Conservation (phyloP, 345 rosid genomes). For the Rhizophora mangle region DNA sequence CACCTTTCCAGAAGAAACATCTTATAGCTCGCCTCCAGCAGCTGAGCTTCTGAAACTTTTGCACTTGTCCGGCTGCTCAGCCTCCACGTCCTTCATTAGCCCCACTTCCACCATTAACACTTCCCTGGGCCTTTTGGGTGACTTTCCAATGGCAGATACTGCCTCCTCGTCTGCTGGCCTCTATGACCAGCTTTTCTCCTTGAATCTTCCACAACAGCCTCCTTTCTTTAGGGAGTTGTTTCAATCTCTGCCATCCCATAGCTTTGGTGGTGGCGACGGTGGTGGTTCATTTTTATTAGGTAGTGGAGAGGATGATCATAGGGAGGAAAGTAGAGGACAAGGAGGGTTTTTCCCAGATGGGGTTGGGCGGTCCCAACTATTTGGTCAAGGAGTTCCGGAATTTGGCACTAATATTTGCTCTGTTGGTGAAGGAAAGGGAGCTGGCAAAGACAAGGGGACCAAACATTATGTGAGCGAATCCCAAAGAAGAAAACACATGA, state of each 20-base stretch:
- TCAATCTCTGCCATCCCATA: slow-evolving; percentile 36
- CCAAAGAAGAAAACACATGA: slow-evolving; percentile 62
- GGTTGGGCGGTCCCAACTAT: slow-evolving; percentile 27
- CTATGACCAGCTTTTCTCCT: slow-evolving; percentile 53
- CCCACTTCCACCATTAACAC: background rate
- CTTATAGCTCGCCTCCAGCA: slow-evolving; percentile 21
- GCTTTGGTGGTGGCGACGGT: slow-evolving; percentile 23
- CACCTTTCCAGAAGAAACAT: slow-evolving; percentile 36
- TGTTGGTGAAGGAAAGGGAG: slow-evolving; percentile 41
- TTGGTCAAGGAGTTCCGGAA: slow-evolving; percentile 44
- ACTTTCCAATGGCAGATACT: slow-evolving; percentile 26
- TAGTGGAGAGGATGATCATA: slow-evolving; percentile 21
- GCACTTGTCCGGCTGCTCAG: slow-evolving; percentile 44
- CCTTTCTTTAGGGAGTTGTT: slow-evolving; percentile 43
- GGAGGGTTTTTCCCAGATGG: slow-evolving; percentile 33
- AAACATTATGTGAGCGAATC: slow-evolving; percentile 64
- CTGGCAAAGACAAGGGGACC: slow-evolving; percentile 35
- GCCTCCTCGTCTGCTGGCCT: slow-evolving; percentile 38
- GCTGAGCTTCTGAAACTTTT: slow-evolving; percentile 70
- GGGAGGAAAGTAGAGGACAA: background rate
- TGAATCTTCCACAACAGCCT: slow-evolving; percentile 63
- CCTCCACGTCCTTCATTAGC: slow-evolving; percentile 35
- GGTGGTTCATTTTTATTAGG: slow-evolving; percentile 35
- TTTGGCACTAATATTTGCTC: slow-evolving; percentile 45
- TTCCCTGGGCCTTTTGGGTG: slow-evolving; percentile 19